Conservation (phyloP, 441 rosid species). For the Sinapis alba region DNA sequence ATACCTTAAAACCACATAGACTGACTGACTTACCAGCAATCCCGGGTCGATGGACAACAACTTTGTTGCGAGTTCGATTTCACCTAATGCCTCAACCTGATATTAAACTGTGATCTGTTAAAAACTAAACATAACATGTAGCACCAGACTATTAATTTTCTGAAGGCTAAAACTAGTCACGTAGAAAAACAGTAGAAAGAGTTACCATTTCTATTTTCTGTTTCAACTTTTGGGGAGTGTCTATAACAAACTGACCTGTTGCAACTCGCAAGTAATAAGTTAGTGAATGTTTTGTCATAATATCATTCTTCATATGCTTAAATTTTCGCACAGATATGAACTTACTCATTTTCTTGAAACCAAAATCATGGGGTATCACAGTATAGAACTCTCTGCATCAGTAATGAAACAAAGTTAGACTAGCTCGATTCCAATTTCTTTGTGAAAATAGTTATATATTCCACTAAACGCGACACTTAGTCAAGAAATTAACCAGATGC, state of each 20-base stretch:
- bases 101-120: conserved; percentile 39
- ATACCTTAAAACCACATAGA: conserved; percentile 12
- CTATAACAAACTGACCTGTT: conserved; percentile 89
- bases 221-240: conserved; percentile 73
- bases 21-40: conserved; percentile 52
- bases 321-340: conserved; percentile 19
- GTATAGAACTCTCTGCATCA: conserved; percentile 85
- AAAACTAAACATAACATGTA: background rate
- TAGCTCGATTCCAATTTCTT: background rate
- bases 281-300: conserved; percentile 12
- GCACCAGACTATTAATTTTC: background rate
- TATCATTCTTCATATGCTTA: background rate
- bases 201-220: background rate
- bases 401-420: background rate
- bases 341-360: conserved; percentile 86
- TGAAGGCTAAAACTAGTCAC: conserved; percentile 30
- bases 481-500: conserved; percentile 35
- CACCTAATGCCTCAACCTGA: conserved; percentile 89
- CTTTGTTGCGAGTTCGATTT: conserved; percentile 87
- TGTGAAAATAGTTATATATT: background rate
- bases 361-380: conserved; percentile 89
- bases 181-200: conserved; percentile 8
- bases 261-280: conserved; percentile 32
- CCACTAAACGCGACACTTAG: background rate
- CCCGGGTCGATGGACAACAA: conserved; percentile 58